These are phyloP conservation scores for Sclerotinia glacialis DNA, from an alignment of 2,329 filamentous ascomycete species.

Conservation along the genomic window DNA sequence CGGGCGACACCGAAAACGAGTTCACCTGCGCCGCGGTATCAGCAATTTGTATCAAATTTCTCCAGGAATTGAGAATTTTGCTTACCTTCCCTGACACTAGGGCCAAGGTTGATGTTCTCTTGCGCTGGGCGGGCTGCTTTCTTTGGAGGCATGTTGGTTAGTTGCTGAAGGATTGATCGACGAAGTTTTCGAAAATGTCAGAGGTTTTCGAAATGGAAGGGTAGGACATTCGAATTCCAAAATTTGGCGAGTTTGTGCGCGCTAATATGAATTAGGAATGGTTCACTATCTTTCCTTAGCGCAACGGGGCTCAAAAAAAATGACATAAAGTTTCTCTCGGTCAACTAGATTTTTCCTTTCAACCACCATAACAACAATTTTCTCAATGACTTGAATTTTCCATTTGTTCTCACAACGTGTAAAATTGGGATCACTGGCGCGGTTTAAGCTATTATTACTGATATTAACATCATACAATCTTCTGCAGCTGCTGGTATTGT, in stretches of 20 bases:
- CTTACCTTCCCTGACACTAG: conserved; percentile 92
- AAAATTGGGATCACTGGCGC: background rate
- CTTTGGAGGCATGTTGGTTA: conserved; percentile 88
- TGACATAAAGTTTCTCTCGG: conserved; percentile 21
- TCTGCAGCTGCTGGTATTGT: background rate
- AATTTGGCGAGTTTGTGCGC: conserved; percentile 24
- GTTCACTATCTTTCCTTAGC: conserved; percentile 10
- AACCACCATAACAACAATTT: conserved; percentile 18
- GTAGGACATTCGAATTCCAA: conserved; percentile 13
- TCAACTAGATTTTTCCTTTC: background rate
- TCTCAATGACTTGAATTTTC: background rate
- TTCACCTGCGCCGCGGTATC: conserved; percentile 51
- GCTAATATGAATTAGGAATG: conserved; percentile 35
- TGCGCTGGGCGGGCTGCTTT: conserved; percentile 78
- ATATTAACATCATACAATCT: background rate
- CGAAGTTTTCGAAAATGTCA: conserved; percentile 16
- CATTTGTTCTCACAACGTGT: background rate
- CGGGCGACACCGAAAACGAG: conserved; percentile 77
- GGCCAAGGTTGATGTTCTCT: conserved; percentile 98
- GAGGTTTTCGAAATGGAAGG: conserved; percentile 18
- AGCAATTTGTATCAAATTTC: conserved; percentile 6
- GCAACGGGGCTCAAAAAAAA: conserved; percentile 18
- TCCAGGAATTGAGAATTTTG: background rate
- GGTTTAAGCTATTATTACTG: background rate
- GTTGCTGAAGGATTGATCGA: conserved; percentile 47